These are phyloP conservation scores for Arachis stenosperma DNA, from an alignment of 306 rosid species.

Conservation along the genomic window DNA sequence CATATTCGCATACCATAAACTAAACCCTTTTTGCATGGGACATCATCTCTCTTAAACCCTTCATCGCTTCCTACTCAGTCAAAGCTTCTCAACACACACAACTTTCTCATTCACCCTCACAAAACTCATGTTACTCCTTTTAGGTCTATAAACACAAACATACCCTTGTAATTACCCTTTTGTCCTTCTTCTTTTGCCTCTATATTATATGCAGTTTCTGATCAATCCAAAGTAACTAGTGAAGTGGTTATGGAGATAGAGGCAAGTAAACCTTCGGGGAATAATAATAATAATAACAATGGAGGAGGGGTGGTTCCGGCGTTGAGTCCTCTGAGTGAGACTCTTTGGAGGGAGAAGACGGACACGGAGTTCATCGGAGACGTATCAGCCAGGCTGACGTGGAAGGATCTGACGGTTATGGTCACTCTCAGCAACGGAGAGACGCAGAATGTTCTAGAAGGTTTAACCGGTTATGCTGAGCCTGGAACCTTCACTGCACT, in stretches of 20 bases:
- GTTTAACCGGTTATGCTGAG: slow-evolving; percentile 87
- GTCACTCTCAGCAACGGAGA: slow-evolving; percentile 81
- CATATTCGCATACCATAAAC: too few species aligned
- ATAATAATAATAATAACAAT: not conserved
- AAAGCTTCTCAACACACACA: slow-evolving; percentile 47
- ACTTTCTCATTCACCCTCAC: slow-evolving; percentile 49
- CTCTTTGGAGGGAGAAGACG: slow-evolving; percentile 85
- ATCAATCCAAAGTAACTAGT: slow-evolving; percentile 15
- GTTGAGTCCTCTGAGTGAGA: slow-evolving; percentile 92
- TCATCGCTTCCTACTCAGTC: slow-evolving; percentile 41
- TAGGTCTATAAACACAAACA: not conserved
- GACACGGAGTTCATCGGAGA: slow-evolving; percentile 70
- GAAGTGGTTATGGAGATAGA: slow-evolving; percentile 74
- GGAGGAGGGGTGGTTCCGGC: slow-evolving; percentile 41
- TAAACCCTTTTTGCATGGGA: slow-evolving; percentile 60
- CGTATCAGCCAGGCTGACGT: slow-evolving; percentile 88
- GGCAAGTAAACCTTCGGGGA: slow-evolving; percentile 54
- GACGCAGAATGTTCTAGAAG: slow-evolving; percentile 82
- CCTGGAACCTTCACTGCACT: slow-evolving; percentile 91
- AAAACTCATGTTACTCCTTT: slow-evolving; percentile 3
- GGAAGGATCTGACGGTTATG: slow-evolving; percentile 97
- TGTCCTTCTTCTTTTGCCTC: not conserved
- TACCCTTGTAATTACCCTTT: too few species aligned
- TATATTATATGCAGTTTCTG: slow-evolving; percentile 4
- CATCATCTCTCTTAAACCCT: not conserved